Conservation (phyloP, 2,329 filamentous ascomycete genomes). For the Tothia fuscella region DNA sequence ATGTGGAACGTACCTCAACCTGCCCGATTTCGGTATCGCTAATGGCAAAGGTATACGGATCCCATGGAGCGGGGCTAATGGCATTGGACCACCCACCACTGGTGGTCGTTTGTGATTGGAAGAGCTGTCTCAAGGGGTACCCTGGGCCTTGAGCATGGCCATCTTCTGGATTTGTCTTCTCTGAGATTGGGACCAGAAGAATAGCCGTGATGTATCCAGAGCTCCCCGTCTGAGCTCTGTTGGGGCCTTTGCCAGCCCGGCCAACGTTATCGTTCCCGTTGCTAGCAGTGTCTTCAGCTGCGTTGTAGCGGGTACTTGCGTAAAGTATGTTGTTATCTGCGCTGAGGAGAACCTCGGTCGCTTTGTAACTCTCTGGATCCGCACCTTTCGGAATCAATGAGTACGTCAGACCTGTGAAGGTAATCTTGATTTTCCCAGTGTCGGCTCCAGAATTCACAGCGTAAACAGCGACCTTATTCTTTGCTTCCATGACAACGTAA, state of each 20-base stretch:
- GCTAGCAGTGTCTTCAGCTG: background rate
- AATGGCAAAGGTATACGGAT: slow-evolving; percentile 78
- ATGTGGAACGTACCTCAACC: slow-evolving; percentile 49
- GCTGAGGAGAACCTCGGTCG: slow-evolving; percentile 2
- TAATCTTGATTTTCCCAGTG: background rate
- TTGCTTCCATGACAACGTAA: slow-evolving; percentile 79
- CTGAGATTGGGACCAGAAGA: background rate
- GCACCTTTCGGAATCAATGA: slow-evolving; percentile 1
- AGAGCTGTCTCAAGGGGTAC: slow-evolving; percentile 3
- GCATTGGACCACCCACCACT: slow-evolving; percentile 83
- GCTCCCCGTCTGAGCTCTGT: background rate
- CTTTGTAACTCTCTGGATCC: slow-evolving; percentile 4
- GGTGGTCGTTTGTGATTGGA: slow-evolving; percentile 49
- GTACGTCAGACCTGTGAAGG: slow-evolving; percentile 4
- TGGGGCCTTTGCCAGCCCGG: background rate
- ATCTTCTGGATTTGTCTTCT: background rate
- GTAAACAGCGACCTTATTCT: slow-evolving; percentile 73
- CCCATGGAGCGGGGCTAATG: slow-evolving; percentile 70
- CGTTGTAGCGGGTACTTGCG: slow-evolving; percentile 2
- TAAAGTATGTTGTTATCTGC: slow-evolving; percentile 2
- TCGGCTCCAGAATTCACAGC: slow-evolving; percentile 28
- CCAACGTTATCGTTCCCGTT: background rate
- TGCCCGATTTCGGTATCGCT: slow-evolving; percentile 82
- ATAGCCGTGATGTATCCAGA: slow-evolving; percentile 5
- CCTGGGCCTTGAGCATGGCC: background rate